Evolutionary conservation across 2,329 filamentous ascomycete genomes (phyloP), one percentile per base, ranked within the genome.

Genomic region (Cladosporium sp.): DNA sequence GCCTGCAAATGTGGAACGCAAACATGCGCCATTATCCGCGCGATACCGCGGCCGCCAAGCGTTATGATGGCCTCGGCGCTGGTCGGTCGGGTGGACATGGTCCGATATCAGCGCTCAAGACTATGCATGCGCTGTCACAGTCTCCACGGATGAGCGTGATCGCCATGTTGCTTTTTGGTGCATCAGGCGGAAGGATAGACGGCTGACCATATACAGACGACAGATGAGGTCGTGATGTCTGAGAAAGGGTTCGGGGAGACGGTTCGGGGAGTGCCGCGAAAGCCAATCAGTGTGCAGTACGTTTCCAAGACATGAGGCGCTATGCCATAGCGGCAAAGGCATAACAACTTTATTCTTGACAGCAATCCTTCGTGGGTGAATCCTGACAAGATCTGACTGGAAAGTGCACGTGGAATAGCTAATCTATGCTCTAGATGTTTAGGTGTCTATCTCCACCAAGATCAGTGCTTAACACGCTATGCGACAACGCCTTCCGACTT

Each of bases 401-500:
- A n/a, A 21, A 47, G 41, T 21, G n/a, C 41, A 47, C 41, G 41
- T 47, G 41, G 41, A 47, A 47, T 21, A 47, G 41, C 41, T 47
- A 47, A 24, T 47, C 41, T 47, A 47, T 47, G 41, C 8, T 47
- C 10, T 21, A 47, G 41, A 24, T 47, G 41, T 47, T 5, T 47
- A 47, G n/a, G n/a, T 47, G 8, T 47, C n/a, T 47, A 21, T 47
- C 41, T 21, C n/a, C 41, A 47, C 41, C n/a, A 52, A 52, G 49
- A 26, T 52, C 49, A 8, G 24, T 28, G 49, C 34, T 21, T n/a
- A 5, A 44, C 47, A 59, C 49, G 3, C 52, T 49, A 87, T 67
- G 83, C 82, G 38, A 96, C 82, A 2, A 92, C 87, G 0, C 92
- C 92, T 59, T 87, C 85, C 36, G 82, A 80, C 73, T 84, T 91